Percentiles rank a stretch among this genome's conserved stretches.
Evolutionary conservation across 306 rosid species (phyloP).

Genomic region (Quercus dentata): DNA sequence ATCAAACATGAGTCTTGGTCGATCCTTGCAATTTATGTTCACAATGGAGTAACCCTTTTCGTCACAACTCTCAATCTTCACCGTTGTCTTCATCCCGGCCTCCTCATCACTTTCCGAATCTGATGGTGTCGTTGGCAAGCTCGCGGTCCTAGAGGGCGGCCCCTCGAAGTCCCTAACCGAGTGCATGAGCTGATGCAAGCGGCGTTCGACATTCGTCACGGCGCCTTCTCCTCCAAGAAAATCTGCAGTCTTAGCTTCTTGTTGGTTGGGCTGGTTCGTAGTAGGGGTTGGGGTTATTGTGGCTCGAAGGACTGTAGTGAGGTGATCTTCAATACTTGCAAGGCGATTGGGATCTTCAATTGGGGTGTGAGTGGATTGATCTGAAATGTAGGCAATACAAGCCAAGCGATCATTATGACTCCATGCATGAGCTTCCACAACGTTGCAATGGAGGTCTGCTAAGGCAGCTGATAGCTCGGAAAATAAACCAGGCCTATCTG

Average conservation of each 20-base stretch:
- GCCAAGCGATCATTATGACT: slow-evolving; percentile 65
- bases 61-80: slow-evolving; percentile 52
- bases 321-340: slow-evolving; percentile 47
- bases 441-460: slow-evolving; percentile 59
- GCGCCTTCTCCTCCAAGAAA: slow-evolving; percentile 37
- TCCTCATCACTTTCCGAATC: slow-evolving; percentile 7
- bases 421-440: slow-evolving; percentile 70
- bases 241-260: slow-evolving; percentile 39
- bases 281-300: slow-evolving; percentile 17
- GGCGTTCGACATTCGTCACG: slow-evolving; percentile 50
- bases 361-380: slow-evolving; percentile 47
- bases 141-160: neutral
- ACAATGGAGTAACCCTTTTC: slow-evolving; percentile 60
- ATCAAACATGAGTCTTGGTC: slow-evolving; percentile 76
- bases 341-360: slow-evolving; percentile 53
- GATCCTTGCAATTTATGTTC: slow-evolving; percentile 54
- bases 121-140: neutral
- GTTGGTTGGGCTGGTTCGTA: slow-evolving; percentile 18
- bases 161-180: slow-evolving; percentile 46
- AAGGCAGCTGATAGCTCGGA: slow-evolving; percentile 64
- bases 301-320: slow-evolving; percentile 50
- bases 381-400: slow-evolving; percentile 60
- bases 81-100: slow-evolving; percentile 36
- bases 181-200: slow-evolving; percentile 73
- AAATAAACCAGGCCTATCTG: slow-evolving; percentile 58